A percentile compares a stretch with the other conserved stretches of the same genome.
phyloP scores from a whole-genome alignment of 305 asterid species.

The Fraxinus dipetala region DNA sequence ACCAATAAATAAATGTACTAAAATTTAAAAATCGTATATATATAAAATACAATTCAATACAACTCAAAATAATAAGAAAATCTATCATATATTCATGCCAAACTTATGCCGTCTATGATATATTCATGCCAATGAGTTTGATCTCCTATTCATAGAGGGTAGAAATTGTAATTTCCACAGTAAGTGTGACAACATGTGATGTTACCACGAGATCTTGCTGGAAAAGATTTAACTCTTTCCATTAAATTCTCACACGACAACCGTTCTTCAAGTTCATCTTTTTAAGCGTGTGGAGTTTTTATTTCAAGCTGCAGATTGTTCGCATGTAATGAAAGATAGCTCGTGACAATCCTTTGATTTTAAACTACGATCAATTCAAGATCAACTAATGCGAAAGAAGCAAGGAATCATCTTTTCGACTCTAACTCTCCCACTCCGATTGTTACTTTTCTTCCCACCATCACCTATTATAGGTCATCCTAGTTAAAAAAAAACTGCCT shows the following conservation, averaged over 20 bases:
- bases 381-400: background rate
- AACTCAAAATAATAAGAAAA: background rate
- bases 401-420: too few species aligned
- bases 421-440: background rate
- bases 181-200: too few species aligned
- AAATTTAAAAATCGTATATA: too few species aligned
- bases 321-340: background rate
- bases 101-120: background rate
- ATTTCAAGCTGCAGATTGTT: conserved; percentile 25
- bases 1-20: too few species aligned
- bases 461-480: background rate
- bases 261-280: conserved; percentile 13
- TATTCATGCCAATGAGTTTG: too few species aligned
- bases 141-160: too few species aligned
- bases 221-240: too few species aligned
- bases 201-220: too few species aligned
- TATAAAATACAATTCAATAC: background rate
- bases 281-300: background rate
- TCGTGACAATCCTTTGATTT: background rate
- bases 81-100: background rate
- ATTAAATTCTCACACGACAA: conserved; percentile 3
- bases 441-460: background rate
- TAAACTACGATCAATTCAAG: background rate
- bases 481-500: background rate
- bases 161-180: too few species aligned